Conservation (phyloP, 2,329 filamentous ascomycete genomes). For the Aspergillus novoparasiticus region DNA sequence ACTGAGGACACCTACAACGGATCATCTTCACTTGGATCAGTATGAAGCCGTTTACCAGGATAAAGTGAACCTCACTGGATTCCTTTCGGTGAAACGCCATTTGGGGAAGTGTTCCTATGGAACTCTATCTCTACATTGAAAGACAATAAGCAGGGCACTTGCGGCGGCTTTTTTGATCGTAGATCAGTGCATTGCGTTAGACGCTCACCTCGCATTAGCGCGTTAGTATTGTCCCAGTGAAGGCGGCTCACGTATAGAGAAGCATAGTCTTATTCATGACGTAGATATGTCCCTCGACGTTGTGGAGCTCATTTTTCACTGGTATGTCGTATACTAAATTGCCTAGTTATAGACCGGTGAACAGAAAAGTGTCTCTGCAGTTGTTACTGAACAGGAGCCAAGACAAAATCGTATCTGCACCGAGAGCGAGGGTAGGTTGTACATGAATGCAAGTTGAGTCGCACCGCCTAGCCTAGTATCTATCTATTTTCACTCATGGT, state of each 20-base stretch:
- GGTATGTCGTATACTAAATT: fast-evolving
- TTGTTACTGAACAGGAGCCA: neutral
- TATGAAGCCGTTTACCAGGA: neutral
- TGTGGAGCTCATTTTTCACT: neutral
- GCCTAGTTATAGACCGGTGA: neutral
- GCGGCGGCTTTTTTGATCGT: neutral
- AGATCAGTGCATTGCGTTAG: neutral
- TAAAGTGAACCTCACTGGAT: neutral
- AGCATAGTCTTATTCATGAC: neutral
- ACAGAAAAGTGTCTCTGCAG: neutral
- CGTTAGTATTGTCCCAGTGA: neutral
- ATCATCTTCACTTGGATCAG: neutral
- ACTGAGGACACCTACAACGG: neutral
- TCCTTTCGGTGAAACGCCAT: no score
- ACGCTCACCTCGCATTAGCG: neutral
- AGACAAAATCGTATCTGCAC: neutral
- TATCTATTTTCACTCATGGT: neutral
- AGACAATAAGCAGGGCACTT: neutral
- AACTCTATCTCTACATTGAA: no score
- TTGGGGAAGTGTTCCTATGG: neutral
- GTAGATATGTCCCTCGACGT: neutral
- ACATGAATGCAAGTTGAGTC: neutral
- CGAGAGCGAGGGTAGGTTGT: no score
- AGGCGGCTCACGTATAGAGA: neutral
- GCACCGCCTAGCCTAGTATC: neutral